Evolutionary conservation across 352 stramenopile genomes (phyloP).

Genomic region (Pythium sp.): DNA sequence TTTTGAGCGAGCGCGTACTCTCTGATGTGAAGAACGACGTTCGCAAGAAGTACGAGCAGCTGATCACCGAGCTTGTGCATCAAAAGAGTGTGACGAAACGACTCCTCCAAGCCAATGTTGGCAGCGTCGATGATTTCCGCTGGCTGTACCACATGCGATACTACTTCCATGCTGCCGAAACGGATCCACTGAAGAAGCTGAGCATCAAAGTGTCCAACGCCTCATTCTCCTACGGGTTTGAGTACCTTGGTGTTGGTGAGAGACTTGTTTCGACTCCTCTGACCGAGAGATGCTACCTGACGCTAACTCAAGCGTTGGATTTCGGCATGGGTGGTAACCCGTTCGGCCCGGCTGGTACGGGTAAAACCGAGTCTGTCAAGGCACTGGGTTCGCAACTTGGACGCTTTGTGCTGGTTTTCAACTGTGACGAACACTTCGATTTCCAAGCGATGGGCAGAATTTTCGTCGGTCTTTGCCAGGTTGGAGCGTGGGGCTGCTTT

Average conservation of each 20-base stretch:
- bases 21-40: constrained; percentile 93
- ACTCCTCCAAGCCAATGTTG: constrained; percentile 86
- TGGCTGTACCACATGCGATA: constrained; percentile 99
- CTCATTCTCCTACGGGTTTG: constrained; percentile 99
- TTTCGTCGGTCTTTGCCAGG: constrained; percentile 99
- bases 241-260: constrained; percentile 99
- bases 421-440: constrained; percentile 99
- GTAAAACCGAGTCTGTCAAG: constrained; percentile 99
- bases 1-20: constrained; percentile 96
- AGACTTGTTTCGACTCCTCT: constrained; percentile 99
- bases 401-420: constrained; percentile 99
- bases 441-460: constrained; percentile 99
- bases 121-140: constrained; percentile 92
- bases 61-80: constrained; percentile 99
- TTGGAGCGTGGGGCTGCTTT: constrained; percentile 99
- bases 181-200: constrained; percentile 90
- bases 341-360: constrained; percentile 98
- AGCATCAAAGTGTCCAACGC: constrained; percentile 98
- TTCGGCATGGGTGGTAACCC: constrained; percentile 98
- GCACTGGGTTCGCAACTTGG: constrained; percentile 97
- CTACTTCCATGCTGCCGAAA: constrained; percentile 90
- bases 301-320: constrained; percentile 98
- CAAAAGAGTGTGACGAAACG: constrained; percentile 97
- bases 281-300: constrained; percentile 99
- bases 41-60: constrained; percentile 99